phyloP scores from a whole-genome alignment of 345 rosid species.

The Geranium brycei region DNA sequence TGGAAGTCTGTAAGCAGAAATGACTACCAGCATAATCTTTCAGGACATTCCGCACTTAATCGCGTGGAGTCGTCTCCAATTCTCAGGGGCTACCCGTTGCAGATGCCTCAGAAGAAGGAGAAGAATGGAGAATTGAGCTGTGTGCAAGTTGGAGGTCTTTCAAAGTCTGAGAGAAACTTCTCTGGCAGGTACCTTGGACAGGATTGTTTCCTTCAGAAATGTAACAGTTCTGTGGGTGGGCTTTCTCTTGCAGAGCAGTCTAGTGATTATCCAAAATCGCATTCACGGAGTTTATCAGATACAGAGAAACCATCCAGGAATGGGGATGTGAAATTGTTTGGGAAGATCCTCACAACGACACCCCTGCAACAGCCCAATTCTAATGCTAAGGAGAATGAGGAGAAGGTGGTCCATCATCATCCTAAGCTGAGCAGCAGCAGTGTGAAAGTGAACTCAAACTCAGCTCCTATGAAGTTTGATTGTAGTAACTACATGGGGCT shows the following conservation, averaged over 20 bases:
- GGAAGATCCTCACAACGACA: conserved; percentile 52
- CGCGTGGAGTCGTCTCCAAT: conserved; percentile 25
- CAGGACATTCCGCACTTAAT: conserved; percentile 18
- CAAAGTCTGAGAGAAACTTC: conserved; percentile 17
- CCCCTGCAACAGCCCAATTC: conserved; percentile 15
- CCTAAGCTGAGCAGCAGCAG: conserved; percentile 22
- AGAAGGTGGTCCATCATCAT: conserved; percentile 19
- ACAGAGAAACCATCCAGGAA: conserved; percentile 38
- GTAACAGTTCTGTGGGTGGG: conserved; percentile 32
- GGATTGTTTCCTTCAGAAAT: conserved; percentile 42
- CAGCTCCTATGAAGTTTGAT: conserved; percentile 31
- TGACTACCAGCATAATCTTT: conserved; percentile 17
- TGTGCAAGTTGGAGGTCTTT: conserved; percentile 20
- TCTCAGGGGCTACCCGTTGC: conserved; percentile 34
- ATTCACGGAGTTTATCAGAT: conserved; percentile 30
- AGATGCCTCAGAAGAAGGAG: conserved; percentile 28
- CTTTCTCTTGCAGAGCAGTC: conserved; percentile 28
- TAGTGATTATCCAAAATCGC: conserved; percentile 24
- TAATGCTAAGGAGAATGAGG: conserved; percentile 23
- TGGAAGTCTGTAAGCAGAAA: conserved; percentile 16
- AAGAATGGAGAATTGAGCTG: conserved; percentile 32
- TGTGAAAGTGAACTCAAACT: conserved; percentile 20
- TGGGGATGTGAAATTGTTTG: conserved; percentile 76
- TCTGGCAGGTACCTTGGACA: conserved; percentile 14
- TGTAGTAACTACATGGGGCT: conserved; percentile 26